phyloP scores from a whole-genome alignment of 495 filamentous ascomycete genomes.

The Haplographium delicatum region DNA sequence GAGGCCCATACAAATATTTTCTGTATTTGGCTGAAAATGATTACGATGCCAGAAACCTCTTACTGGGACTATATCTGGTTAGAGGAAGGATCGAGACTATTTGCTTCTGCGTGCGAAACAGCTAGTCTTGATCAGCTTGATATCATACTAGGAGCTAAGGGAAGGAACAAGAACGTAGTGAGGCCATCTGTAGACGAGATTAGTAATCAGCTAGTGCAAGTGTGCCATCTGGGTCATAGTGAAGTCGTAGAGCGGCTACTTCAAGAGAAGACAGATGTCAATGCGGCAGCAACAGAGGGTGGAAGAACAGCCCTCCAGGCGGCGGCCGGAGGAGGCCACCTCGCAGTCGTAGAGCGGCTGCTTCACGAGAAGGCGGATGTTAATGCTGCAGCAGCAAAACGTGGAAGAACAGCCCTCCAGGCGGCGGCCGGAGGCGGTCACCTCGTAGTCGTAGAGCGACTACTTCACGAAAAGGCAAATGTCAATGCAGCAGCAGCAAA shows the following conservation, averaged over 20 bases:
- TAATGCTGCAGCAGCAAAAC: not conserved
- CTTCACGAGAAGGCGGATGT: not conserved
- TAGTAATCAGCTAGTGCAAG: no score
- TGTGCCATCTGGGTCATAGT: no score
- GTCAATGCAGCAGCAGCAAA: not conserved
- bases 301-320: not conserved
- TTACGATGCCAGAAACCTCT: no score
- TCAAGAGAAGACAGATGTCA: not conserved
- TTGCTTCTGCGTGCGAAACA: no score
- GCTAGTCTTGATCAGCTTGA: no score
- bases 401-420: not conserved
- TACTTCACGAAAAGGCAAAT: not conserved
- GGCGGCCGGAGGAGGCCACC: constrained; percentile 2
- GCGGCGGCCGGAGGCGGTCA: not conserved
- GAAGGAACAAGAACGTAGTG: no score
- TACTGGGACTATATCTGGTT: no score
- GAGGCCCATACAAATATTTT: no score
- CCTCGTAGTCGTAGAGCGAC: not conserved
- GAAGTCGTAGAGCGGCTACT: not conserved
- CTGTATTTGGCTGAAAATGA: no score
- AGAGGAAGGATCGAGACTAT: no score
- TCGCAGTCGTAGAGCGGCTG: not conserved
- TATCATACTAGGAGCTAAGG: no score
- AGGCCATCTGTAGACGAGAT: no score
- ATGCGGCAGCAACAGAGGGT: not conserved